These are phyloP conservation scores for Neckera pumila DNA, from an alignment of 225 moss, liverwort and hornwort genomes.

Conservation along the genomic window DNA sequence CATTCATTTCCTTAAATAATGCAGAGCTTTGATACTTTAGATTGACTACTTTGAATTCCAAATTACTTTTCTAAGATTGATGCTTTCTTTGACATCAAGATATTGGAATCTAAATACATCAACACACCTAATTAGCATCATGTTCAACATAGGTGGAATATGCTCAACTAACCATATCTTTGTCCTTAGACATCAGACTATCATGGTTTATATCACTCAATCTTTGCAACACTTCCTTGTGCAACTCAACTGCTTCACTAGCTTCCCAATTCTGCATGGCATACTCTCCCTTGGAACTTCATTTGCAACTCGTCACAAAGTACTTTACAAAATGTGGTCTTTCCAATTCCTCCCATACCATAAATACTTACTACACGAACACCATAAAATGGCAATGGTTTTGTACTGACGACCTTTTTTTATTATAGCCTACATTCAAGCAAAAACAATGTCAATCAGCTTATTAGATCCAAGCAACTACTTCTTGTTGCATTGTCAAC, in stretches of 20 bases:
- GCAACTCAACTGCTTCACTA: background rate
- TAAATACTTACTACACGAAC: background rate
- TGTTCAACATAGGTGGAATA: background rate
- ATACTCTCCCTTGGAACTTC: background rate
- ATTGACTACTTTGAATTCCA: background rate
- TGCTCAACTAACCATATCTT: background rate
- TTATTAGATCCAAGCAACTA: background rate
- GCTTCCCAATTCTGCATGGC: background rate
- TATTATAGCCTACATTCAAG: background rate
- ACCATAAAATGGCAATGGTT: background rate
- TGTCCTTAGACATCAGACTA: fast-evolving
- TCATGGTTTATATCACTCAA: background rate
- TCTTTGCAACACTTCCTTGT: background rate
- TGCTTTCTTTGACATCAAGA: background rate
- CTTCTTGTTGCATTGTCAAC: background rate
- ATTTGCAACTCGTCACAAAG: background rate
- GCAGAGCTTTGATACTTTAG: background rate
- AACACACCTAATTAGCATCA: background rate
- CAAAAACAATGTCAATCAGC: background rate
- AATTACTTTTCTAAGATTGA: too few relatives aligned
- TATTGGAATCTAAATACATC: fast-evolving
- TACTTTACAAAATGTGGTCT: background rate
- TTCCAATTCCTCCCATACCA: background rate
- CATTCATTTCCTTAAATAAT: background rate
- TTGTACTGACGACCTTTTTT: background rate